Percentiles rank a stretch among this genome's conserved stretches.
Conservation (phyloP, 108 stramenopile genomes). For the Cyclotella kingstonii region DNA sequence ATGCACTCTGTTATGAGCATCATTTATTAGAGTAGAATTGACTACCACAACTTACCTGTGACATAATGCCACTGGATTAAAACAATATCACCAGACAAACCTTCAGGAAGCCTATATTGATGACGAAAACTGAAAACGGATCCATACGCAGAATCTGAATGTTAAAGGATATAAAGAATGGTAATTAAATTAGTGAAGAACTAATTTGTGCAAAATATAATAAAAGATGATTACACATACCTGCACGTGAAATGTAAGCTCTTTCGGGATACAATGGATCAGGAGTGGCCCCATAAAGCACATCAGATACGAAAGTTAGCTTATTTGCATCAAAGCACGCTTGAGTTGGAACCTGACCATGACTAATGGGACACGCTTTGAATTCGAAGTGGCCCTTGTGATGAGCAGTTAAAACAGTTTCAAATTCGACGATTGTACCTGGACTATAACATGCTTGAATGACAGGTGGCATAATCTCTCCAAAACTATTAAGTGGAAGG, state of each 20-base stretch:
- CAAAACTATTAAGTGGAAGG: conserved; percentile 34
- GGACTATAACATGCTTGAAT: conserved; percentile 43
- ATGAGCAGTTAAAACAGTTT: conserved; percentile 54
- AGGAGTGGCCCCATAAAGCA: conserved; percentile 37
- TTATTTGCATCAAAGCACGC: conserved; percentile 54
- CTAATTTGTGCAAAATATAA: too few species aligned
- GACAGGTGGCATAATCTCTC: conserved; percentile 36
- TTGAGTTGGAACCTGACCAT: conserved; percentile 48
- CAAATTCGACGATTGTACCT: conserved; percentile 46
- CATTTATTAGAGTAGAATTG: too few species aligned
- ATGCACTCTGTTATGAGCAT: too few species aligned
- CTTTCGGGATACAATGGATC: conserved; percentile 51
- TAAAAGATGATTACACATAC: background rate
- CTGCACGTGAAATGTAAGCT: conserved; percentile 49
- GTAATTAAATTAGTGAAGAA: too few species aligned
- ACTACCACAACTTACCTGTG: conserved; percentile 71
- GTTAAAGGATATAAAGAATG: too few species aligned
- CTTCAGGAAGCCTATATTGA: conserved; percentile 17
- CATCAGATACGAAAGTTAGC: conserved; percentile 54
- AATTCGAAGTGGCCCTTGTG: conserved; percentile 57
- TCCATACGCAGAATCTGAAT: background rate
- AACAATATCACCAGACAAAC: conserved; percentile 34
- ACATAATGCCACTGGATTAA: conserved; percentile 71
- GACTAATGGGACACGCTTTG: conserved; percentile 41
- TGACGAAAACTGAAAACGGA: conserved; percentile 11